These are phyloP conservation scores for Takashimella tepidaria DNA, from an alignment of 1,284 basidiomycete species.

Conservation along the genomic window DNA sequence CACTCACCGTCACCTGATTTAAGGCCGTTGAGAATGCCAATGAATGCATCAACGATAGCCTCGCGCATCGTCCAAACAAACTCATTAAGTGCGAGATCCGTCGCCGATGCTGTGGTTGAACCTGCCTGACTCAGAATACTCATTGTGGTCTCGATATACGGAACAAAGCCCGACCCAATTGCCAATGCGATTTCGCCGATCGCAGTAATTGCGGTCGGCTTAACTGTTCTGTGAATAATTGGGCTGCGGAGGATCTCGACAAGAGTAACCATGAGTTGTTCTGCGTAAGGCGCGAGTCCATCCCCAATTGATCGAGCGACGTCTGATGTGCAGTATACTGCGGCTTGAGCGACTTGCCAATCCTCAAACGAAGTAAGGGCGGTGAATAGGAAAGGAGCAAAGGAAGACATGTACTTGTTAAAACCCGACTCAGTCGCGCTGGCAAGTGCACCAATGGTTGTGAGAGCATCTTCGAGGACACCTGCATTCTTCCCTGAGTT, in stretches of 20 bases:
- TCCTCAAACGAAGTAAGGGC: slow-evolving; percentile 93
- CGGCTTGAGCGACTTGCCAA: slow-evolving; percentile 89
- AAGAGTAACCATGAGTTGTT: slow-evolving; percentile 83
- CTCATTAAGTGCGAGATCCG: slow-evolving; percentile 54
- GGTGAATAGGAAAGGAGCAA: slow-evolving; percentile 82
- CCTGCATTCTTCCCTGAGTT: slow-evolving; percentile 87
- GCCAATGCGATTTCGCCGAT: slow-evolving; percentile 97
- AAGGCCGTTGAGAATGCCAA: slow-evolving; percentile 85
- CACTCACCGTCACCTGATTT: slow-evolving; percentile 70
- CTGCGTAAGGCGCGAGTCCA: slow-evolving; percentile 72
- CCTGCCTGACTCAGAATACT: slow-evolving; percentile 86
- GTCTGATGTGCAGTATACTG: slow-evolving; percentile 92
- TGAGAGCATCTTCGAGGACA: slow-evolving; percentile 94
- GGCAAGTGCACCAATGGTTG: slow-evolving; percentile 82
- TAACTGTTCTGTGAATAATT: slow-evolving; percentile 86
- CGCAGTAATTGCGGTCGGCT: slow-evolving; percentile 89
- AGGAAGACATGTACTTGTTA: slow-evolving; percentile 81
- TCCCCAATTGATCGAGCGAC: slow-evolving; percentile 88
- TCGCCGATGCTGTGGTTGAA: slow-evolving; percentile 70
- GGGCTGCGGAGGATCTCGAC: slow-evolving; percentile 89
- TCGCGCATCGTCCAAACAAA: slow-evolving; percentile 88
- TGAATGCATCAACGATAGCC: slow-evolving; percentile 94
- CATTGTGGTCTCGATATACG: slow-evolving; percentile 87
- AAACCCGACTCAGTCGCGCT: slow-evolving; percentile 78
- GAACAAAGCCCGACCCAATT: slow-evolving; percentile 78